Evolutionary conservation across 83 land plant genomes (phyloP), one percentile per base, ranked within the genome.

Genomic region (Larix sibirica): DNA sequence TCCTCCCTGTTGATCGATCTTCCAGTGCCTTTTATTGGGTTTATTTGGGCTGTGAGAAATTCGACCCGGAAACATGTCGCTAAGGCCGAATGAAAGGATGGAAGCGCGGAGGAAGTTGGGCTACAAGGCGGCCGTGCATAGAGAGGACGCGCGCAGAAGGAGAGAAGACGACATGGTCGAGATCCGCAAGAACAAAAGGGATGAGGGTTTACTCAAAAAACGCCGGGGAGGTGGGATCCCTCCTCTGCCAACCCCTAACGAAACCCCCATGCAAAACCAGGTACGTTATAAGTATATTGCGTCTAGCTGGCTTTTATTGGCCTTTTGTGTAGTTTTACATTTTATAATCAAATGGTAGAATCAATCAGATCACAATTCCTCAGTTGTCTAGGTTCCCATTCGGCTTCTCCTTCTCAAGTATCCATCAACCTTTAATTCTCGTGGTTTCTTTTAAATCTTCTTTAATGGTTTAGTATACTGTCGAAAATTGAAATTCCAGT

Each of bases 151-250:
- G 6, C 79, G 79, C 31, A 76, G 79, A 60, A 54, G 28, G 79
- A 60, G 79, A 14, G 79, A 76, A 31, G 60, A 24, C 6, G 26
- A 47, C 7, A 24, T 50, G 10, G 13, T 76, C 56, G 79, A 76
- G 79, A 76, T 76, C 56, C 79, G 79, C 58, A 76, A 76, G 33
- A 76, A 76, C 61, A 76, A 76, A 28, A 76, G 79, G 28, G 79
- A 76, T 13, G 79, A 76, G 23, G 79, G 79, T 50, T 24, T 76
- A 60, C 33, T 76, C 50, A 76, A 76, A 54, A 76, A 50, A 13
- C 79, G 79, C 79, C 24, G 60, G 79, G 79, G 21, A 17, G 79
- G 61, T 13, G 59, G 59, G 17, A 56, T 56, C 16, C 59, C 59
- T 56, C 16, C 59, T 13, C 59, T 14, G 59, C 59, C 59, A 56